A percentile compares a stretch with the other conserved stretches of the same genome.
Conservation (phyloP, 2,329 filamentous ascomycete species). For the Ophiostoma sp. region DNA sequence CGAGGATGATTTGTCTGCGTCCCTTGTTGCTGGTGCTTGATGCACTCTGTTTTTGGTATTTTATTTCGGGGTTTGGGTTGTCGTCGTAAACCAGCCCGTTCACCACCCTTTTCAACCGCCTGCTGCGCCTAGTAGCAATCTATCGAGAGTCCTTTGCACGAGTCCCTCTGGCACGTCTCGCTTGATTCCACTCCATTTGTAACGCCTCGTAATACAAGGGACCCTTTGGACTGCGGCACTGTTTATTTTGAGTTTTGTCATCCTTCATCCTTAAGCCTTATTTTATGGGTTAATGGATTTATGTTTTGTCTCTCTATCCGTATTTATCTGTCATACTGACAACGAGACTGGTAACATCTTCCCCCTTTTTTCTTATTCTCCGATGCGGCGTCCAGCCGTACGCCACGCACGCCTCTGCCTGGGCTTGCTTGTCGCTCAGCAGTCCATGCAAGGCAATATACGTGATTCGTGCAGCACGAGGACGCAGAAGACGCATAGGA, state of each 20-base stretch:
- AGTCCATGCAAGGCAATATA: background rate
- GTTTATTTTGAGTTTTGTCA: background rate
- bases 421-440: background rate
- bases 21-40: background rate
- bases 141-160: background rate
- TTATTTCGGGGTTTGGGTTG: background rate
- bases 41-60: background rate
- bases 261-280: background rate
- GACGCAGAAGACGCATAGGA: background rate
- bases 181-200: background rate
- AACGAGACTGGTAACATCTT: background rate
- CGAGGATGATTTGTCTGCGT: constrained; percentile 14
- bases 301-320: background rate
- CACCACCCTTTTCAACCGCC: background rate
- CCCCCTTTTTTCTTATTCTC: background rate
- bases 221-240: background rate
- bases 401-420: background rate
- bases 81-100: background rate
- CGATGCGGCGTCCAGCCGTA: constrained; percentile 12
- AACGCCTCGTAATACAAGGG: background rate
- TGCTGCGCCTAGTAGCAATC: constrained; percentile 13
- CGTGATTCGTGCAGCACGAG: constrained; percentile 13
- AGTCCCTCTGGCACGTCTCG: background rate
- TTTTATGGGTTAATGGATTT: background rate
- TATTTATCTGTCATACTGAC: background rate